Percentiles rank a stretch among this genome's conserved stretches.
These are phyloP conservation scores for Aspergillus sp. DNA, from an alignment of 2,329 filamentous ascomycete species.

Conservation along the genomic window DNA sequence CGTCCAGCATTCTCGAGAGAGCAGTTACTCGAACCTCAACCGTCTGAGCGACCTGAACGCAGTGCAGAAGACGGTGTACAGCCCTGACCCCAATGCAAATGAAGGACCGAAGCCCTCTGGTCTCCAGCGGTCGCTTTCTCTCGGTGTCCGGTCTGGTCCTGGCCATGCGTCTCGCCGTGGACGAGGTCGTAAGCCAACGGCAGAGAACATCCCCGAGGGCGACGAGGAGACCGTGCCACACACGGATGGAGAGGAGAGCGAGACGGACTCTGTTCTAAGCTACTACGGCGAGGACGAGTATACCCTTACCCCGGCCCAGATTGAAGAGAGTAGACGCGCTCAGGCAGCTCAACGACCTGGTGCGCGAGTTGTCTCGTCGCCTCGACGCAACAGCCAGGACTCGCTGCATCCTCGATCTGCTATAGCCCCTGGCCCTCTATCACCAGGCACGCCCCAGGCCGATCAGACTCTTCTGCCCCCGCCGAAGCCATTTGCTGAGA, in stretches of 20 bases:
- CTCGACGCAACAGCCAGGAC: slow-evolving; percentile 26
- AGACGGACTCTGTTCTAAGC: slow-evolving; percentile 36
- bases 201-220: slow-evolving; percentile 13
- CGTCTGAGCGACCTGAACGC: slow-evolving; percentile 34
- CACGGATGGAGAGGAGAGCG: slow-evolving; percentile 25
- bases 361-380: too few relatives aligned
- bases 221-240: slow-evolving; percentile 22
- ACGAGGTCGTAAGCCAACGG: slow-evolving; percentile 23
- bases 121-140: slow-evolving; percentile 38
- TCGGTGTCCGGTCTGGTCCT: slow-evolving; percentile 42
- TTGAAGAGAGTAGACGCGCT: slow-evolving; percentile 31
- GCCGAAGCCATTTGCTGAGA: slow-evolving; percentile 14
- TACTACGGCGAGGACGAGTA: slow-evolving; percentile 42
- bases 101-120: slow-evolving; percentile 26
- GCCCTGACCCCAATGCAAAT: slow-evolving; percentile 25
- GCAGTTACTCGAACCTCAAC: slow-evolving; percentile 29
- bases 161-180: slow-evolving; percentile 31
- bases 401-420: slow-evolving; percentile 17
- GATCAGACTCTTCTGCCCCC: slow-evolving; percentile 30
- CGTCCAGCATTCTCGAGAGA: slow-evolving; percentile 29
- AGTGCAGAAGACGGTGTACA: slow-evolving; percentile 39
- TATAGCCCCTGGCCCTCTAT: slow-evolving; percentile 21
- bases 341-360: slow-evolving; percentile 9
- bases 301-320: slow-evolving; percentile 35
- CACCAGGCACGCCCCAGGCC: slow-evolving; percentile 27